phyloP scores from a whole-genome alignment of 192 early-diverging fungal genomes.

The Haplosporangium gracile region DNA sequence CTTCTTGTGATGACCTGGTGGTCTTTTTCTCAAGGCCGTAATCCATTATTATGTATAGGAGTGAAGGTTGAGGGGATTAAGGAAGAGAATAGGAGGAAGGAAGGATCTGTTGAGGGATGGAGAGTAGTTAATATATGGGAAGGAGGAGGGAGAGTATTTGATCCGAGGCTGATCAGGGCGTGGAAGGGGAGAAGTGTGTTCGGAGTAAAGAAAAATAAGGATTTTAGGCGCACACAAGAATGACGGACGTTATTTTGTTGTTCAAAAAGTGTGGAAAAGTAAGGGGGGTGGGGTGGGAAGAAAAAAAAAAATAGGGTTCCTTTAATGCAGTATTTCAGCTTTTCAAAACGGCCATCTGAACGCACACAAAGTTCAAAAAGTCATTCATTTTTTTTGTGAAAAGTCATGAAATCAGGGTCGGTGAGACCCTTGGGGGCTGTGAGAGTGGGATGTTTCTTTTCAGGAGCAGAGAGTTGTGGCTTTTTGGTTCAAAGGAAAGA shows the following conservation, averaged over 20 bases:
- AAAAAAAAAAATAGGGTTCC: neutral
- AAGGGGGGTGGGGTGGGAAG: neutral
- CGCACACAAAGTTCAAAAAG: neutral
- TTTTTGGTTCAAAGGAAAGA: neutral
- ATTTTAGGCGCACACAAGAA: neutral
- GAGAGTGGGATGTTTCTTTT: neutral
- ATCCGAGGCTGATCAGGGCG: neutral
- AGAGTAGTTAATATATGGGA: neutral
- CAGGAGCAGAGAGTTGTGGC: neutral
- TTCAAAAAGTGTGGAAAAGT: slow-evolving; percentile 1
- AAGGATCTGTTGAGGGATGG: neutral
- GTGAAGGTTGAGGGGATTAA: neutral
- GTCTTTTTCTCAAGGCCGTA: neutral
- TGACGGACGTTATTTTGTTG: slow-evolving; percentile 5
- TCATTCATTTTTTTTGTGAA: too few species aligned
- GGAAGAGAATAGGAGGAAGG: neutral
- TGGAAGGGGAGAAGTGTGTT: neutral
- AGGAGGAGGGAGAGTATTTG: neutral
- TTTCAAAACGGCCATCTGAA: neutral
- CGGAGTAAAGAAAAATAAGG: slow-evolving; percentile 8
- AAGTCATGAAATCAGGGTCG: too few species aligned
- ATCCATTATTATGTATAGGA: neutral
- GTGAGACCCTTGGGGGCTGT: too few species aligned
- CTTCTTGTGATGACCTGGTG: neutral
- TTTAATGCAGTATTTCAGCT: neutral